Evolutionary conservation across 2,329 filamentous ascomycete species (phyloP).

Genomic region (Colletotrichum gloeosporioides): DNA sequence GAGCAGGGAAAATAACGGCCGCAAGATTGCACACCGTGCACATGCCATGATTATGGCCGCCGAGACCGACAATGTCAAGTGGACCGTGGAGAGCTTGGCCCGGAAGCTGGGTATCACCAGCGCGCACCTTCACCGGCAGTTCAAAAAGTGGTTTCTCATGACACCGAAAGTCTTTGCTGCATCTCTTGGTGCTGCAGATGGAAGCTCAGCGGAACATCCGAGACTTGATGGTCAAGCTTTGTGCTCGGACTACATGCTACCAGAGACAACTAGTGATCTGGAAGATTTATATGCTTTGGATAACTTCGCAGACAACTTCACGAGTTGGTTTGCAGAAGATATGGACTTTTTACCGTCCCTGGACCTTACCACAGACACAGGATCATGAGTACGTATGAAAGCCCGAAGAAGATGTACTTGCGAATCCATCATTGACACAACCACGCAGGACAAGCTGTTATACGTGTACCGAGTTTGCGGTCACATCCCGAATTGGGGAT

Average conservation of each 20-base stretch:
- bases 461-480: neutral
- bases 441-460: neutral
- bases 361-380: rapidly evolving
- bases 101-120: neutral
- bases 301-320: neutral
- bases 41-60: neutral
- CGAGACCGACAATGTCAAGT: neutral
- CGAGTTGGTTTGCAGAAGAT: neutral
- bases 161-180: neutral
- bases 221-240: neutral
- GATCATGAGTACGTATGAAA: neutral
- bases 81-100: neutral
- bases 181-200: neutral
- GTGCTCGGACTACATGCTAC: neutral
- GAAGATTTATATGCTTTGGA: neutral
- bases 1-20: neutral
- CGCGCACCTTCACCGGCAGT: neutral
- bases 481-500: too few species aligned
- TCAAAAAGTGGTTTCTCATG: neutral
- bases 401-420: rapidly evolving
- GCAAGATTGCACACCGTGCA: neutral
- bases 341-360: neutral
- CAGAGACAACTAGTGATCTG: neutral
- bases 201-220: neutral
- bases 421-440: neutral